A percentile compares a stretch with the other conserved stretches of the same genome.
These are phyloP conservation scores for Cyclotella atomus DNA, from an alignment of 108 stramenopile species.

Conservation along the genomic window DNA sequence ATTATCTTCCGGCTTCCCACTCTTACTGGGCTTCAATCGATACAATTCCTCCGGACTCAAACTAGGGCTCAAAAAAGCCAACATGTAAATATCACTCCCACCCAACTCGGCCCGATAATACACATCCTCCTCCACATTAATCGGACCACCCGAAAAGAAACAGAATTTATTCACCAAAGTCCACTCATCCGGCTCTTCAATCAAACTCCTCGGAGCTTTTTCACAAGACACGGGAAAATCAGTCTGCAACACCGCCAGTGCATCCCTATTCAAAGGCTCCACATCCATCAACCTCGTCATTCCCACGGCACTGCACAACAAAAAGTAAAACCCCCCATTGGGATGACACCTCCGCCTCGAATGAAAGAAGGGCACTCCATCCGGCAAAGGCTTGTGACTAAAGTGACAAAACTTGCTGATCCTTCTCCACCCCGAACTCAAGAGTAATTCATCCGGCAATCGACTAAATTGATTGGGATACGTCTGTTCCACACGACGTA, in stretches of 20 bases:
- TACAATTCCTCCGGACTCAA: conserved; percentile 84
- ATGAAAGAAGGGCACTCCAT: conserved; percentile 60
- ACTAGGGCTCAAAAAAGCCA: conserved; percentile 82
- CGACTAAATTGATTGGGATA: conserved; percentile 88
- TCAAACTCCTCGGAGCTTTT: conserved; percentile 61
- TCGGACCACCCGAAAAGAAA: conserved; percentile 91
- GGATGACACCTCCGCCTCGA: conserved; percentile 84
- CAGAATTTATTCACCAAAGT: conserved; percentile 87
- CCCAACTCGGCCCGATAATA: conserved; percentile 87
- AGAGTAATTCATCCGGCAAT: conserved; percentile 81
- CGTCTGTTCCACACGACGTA: conserved; percentile 84
- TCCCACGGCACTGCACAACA: conserved; percentile 78
- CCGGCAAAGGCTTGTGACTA: conserved; percentile 77
- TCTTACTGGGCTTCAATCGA: conserved; percentile 53
- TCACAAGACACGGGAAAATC: conserved; percentile 85
- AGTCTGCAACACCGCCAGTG: conserved; percentile 80
- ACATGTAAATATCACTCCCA: conserved; percentile 87
- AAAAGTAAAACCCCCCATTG: conserved; percentile 83
- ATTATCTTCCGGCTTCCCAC: conserved; percentile 30
- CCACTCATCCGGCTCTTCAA: conserved; percentile 82
- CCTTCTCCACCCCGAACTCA: conserved; percentile 83
- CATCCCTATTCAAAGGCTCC: conserved; percentile 84
- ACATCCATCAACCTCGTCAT: conserved; percentile 86
- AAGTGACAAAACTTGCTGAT: conserved; percentile 89
- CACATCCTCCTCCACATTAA: conserved; percentile 89